Conservation (phyloP, 1,284 basidiomycete genomes). For the Cutaneotrichosporon sp. region DNA sequence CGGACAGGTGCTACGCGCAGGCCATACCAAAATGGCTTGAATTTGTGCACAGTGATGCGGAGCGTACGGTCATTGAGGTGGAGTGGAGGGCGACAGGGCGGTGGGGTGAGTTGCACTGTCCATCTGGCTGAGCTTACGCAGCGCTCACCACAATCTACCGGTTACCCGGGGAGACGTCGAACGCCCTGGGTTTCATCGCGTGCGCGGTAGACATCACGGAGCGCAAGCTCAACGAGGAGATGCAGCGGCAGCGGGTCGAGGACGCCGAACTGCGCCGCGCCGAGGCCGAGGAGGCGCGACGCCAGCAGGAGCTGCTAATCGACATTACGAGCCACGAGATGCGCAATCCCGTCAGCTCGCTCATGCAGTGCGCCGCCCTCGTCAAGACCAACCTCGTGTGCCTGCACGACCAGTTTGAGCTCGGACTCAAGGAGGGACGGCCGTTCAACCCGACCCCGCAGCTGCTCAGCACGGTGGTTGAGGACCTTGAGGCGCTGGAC, state of each 20-base stretch:
- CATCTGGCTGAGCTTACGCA: no score
- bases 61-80: no score
- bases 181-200: constrained; percentile 34
- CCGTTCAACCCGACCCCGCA: constrained; percentile 17
- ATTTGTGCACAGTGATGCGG: no score
- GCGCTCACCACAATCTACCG: no score
- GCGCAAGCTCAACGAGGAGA: no score
- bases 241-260: constrained; percentile 35
- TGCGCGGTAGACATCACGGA: constrained; percentile 46
- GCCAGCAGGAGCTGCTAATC: constrained; percentile 38
- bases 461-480: constrained; percentile 15
- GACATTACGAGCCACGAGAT: constrained; percentile 43
- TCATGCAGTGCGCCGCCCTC: constrained; percentile 43
- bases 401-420: constrained; percentile 40
- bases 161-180: no score
- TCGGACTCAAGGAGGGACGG: neutral
- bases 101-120: no score
- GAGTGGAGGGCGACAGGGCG: no score
- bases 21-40: no score
- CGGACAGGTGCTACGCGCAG: no score
- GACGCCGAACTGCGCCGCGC: constrained; percentile 31
- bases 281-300: constrained; percentile 32
- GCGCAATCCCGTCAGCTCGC: constrained; percentile 25
- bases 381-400: constrained; percentile 47
- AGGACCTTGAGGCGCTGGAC: neutral